phyloP scores from a whole-genome alignment of 169 alveolate genomes.

The Hepatocystis sp. region DNA sequence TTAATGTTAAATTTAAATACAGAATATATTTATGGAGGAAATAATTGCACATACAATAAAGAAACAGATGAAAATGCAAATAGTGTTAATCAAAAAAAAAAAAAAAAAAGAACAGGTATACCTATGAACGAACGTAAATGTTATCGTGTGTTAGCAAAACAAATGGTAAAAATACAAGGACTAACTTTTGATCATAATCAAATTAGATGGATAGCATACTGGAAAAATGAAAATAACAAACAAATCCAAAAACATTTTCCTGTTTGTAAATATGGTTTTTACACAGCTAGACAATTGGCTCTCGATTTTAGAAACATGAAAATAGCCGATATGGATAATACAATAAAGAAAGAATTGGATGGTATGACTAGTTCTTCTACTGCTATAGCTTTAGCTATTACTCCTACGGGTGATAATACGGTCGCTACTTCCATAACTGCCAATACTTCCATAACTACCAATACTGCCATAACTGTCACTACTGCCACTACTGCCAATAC shows the following conservation, averaged over 20 bases:
- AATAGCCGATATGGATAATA: conserved; percentile 4
- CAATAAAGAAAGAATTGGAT: no score
- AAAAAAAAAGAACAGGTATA: conserved; percentile 78
- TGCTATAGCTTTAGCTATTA: no score
- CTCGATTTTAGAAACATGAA: conserved; percentile 76
- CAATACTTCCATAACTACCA: no score
- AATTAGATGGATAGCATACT: conserved; percentile 85
- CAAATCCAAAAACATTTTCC: conserved; percentile 85
- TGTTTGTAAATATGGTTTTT: conserved; percentile 81
- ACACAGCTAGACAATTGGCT: conserved; percentile 82
- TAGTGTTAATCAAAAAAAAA: conserved; percentile 11
- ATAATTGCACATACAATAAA: background rate
- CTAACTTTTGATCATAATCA: conserved; percentile 85
- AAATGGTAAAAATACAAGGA: conserved; percentile 81
- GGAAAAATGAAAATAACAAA: conserved; percentile 83
- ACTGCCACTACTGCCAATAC: no score
- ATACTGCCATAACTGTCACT: no score
- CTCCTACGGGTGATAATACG: no score
- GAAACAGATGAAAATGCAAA: background rate
- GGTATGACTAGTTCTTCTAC: no score
- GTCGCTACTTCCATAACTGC: no score
- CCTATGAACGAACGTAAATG: conserved; percentile 81
- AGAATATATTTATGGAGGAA: background rate
- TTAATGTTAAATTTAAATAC: background rate
- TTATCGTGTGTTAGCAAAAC: conserved; percentile 78